Conservation (phyloP, 2,329 filamentous ascomycete species). For the Neonectria neomacrospora region DNA sequence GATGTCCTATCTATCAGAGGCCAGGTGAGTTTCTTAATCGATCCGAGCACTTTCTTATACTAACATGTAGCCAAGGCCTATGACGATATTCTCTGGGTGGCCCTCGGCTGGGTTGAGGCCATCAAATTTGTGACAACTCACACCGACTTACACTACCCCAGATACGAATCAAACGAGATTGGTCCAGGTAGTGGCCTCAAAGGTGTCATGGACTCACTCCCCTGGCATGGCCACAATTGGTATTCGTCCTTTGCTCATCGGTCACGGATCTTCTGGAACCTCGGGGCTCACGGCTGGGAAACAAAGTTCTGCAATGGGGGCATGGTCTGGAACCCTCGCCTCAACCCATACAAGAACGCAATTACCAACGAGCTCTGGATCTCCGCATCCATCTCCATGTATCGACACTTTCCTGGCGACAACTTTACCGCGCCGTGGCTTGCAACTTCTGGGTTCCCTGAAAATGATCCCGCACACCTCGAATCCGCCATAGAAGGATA, state of each 20-base stretch:
- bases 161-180: slow-evolving; percentile 13
- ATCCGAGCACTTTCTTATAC: no score
- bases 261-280: slow-evolving; percentile 85
- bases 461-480: slow-evolving; percentile 72
- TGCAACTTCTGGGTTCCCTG: slow-evolving; percentile 40
- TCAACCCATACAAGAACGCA: slow-evolving; percentile 91
- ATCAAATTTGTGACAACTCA: slow-evolving; percentile 82
- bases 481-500: slow-evolving; percentile 81
- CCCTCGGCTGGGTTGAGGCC: slow-evolving; percentile 88
- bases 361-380: slow-evolving; percentile 95
- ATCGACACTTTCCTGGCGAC: slow-evolving; percentile 87
- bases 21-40: slow-evolving; percentile 48
- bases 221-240: slow-evolving; percentile 84
- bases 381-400: slow-evolving; percentile 87
- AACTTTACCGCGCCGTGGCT: slow-evolving; percentile 75
- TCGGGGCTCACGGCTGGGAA: slow-evolving; percentile 85
- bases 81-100: slow-evolving; percentile 96
- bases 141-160: slow-evolving; percentile 68
- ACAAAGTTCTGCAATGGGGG: slow-evolving; percentile 83
- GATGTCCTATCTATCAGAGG: slow-evolving; percentile 78
- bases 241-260: slow-evolving; percentile 82
- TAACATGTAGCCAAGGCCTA: slow-evolving; percentile 68
- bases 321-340: slow-evolving; percentile 88
- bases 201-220: slow-evolving; percentile 53
- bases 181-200: slow-evolving; percentile 38